Evolutionary conservation across 352 stramenopile genomes (phyloP), one percentile per base, ranked within the genome.

Genomic region (Globisporangium polare): DNA sequence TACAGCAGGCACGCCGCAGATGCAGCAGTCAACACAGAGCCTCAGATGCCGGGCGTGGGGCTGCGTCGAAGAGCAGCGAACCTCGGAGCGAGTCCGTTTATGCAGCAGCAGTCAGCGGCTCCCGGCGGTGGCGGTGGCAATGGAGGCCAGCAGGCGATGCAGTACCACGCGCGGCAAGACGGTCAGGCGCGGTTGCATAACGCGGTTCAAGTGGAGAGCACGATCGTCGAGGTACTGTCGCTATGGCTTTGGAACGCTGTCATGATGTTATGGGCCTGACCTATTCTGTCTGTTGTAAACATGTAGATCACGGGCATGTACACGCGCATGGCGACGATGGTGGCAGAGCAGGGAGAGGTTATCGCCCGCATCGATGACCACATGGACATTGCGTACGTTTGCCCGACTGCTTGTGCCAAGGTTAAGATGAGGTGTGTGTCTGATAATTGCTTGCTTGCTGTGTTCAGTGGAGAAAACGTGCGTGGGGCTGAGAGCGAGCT

Each of bases 361-460:
- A 86, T 94, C 42, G 77, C 75, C 20, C 83, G 86, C 13, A 94
- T 94, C 57, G 86, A 94, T 58, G 86, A 94, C 63, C 78, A 94
- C 68, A 92, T 94, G 80, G 73, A 90, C 47, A 77, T 91, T n/a
- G 86, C 86, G 83, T 92, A 89, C 73, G 83, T 85, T n/a, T 59
- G 22, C 37, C 42, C 54, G 10, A 53, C 22, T 53, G n/a, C 59
- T 71, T 9, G 66, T 63, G 27, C n/a, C 31, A 50, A 22, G 22
- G 33, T 20, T 49, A 27, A 65, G 47, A 15, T 3, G 20, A 18
- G 27, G 12, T 45, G 17, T 56, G 49, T 10, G 22, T 18, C 17
- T 39, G 7, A 4, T 49, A 55, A 26, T 2, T 53, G 17, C 33
- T 41, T 35, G 6, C 20, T 53, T 24, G n/a, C 29, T 29, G 8